Base-by-base conservation (phyloP, 441 rosid genomes). In the Heliophila coronopifolia region DNA sequence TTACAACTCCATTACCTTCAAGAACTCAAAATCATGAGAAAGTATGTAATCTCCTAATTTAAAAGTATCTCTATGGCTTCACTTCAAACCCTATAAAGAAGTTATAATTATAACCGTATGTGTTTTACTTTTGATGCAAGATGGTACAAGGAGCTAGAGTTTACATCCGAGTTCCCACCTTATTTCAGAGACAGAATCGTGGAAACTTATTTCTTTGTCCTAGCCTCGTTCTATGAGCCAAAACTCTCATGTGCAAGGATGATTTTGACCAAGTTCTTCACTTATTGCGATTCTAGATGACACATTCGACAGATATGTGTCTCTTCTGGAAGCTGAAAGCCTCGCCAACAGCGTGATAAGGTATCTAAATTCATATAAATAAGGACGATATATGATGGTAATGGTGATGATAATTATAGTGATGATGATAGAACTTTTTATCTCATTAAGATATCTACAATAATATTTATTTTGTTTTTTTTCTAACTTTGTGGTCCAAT, bases 121-220 rank as follows among this genome's bases (percentile, higher is more conserved):
- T 32, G 4, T 49, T 30, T 49, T 18, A n/a, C n/a, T n/a, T n/a
- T n/a, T n/a, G 30, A 41, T 40, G 18, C 43, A 42, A 74, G 76
- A 32, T 72, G 71, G 78, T 65, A 66, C 68, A 63, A 68, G 37
- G 70, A 70, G 1, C 5, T 54, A 9, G 53, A 64, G 8, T 18
- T 71, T 16, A 31, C 35, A 54, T 10, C n/a, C 8, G 38, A 49
- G 13, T 28, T 58, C 33, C 44, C 63, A 46, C 54, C 72, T 1
- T 76, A 44, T 31, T 72, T 61, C 41, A 64, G 78, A 55, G 59
- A 73, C 7, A 48, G 78, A 62, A 1, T 67, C 7, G 67, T 53
- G 2, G 78, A 72, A 27, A 3, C 18, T 2, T 64, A 40, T 39
- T 36, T 72, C 1, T 72, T 72, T 71, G 44, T 49, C 0, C 9